Conservation (phyloP, 2,329 filamentous ascomycete species). For the Ophiostoma ips region DNA sequence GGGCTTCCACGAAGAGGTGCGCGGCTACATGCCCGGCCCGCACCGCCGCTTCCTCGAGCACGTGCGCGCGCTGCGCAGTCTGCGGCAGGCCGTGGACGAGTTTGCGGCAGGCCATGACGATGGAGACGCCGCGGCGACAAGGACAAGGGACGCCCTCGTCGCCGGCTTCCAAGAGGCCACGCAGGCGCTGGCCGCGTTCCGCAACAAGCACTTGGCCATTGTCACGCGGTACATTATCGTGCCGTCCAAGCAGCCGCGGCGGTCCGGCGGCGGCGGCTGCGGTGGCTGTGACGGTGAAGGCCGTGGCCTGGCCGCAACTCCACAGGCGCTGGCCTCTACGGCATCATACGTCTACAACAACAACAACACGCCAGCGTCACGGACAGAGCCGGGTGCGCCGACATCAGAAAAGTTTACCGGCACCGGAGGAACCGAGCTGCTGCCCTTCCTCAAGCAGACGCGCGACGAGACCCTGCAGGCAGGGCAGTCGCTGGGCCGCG, state of each 20-base stretch:
- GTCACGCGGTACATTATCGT: constrained; percentile 91
- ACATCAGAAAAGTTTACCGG: constrained; percentile 42
- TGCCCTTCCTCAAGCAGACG: constrained; percentile 81
- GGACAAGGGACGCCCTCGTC: constrained; percentile 17
- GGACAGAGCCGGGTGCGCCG: background rate
- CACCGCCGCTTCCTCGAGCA: constrained; percentile 57
- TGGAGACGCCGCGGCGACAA: too few species aligned
- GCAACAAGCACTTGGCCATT: constrained; percentile 90
- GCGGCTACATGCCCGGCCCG: constrained; percentile 86
- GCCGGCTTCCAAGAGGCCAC: constrained; percentile 56
- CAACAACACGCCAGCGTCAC: too few species aligned
- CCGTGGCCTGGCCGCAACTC: background rate
- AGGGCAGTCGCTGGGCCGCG: background rate
- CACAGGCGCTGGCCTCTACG: constrained; percentile 41
- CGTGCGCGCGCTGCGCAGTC: background rate
- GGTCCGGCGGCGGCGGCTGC: background rate
- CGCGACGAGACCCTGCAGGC: constrained; percentile 57
- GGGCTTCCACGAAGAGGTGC: constrained; percentile 59
- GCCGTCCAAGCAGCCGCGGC: constrained; percentile 43
- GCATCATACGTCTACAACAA: background rate
- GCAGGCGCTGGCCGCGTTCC: constrained; percentile 51
- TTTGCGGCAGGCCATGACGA: too few species aligned
- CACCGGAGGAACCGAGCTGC: constrained; percentile 74
- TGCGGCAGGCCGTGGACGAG: background rate
- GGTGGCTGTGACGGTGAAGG: too few species aligned